Conservation (phyloP, 257 asterid genomes). For the Osmanthus fragrans region DNA sequence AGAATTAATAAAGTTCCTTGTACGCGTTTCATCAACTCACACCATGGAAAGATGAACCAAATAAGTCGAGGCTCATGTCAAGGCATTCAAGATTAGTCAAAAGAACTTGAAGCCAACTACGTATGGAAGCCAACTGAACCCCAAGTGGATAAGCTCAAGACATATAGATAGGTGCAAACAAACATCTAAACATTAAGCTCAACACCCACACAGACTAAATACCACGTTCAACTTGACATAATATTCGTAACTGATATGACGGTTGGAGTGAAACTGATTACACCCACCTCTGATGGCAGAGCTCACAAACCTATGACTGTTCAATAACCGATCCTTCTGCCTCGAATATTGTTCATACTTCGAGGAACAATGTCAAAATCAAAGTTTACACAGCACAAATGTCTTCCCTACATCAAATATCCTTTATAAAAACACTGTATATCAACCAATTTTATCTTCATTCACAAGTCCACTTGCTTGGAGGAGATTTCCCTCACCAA, state of each 20-base stretch:
- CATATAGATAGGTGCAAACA: background rate
- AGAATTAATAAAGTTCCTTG: background rate
- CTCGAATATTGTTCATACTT: background rate
- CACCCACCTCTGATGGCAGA: background rate
- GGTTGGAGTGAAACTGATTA: background rate
- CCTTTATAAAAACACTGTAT: background rate
- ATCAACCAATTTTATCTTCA: background rate
- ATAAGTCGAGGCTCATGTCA: background rate
- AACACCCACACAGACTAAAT: background rate
- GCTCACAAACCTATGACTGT: background rate
- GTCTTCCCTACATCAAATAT: background rate
- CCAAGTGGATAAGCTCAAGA: background rate
- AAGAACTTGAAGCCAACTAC: background rate
- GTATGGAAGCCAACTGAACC: background rate
- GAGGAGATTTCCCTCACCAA: background rate
- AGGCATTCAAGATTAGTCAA: background rate
- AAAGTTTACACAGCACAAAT: background rate
- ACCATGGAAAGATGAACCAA: background rate
- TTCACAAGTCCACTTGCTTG: background rate
- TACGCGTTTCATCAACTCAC: background rate
- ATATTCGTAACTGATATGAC: background rate
- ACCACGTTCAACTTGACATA: background rate
- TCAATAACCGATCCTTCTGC: background rate
- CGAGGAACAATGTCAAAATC: background rate
- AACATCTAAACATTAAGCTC: background rate